Conservation (phyloP, 148 eudicot species). For the Linanthus parryae region DNA sequence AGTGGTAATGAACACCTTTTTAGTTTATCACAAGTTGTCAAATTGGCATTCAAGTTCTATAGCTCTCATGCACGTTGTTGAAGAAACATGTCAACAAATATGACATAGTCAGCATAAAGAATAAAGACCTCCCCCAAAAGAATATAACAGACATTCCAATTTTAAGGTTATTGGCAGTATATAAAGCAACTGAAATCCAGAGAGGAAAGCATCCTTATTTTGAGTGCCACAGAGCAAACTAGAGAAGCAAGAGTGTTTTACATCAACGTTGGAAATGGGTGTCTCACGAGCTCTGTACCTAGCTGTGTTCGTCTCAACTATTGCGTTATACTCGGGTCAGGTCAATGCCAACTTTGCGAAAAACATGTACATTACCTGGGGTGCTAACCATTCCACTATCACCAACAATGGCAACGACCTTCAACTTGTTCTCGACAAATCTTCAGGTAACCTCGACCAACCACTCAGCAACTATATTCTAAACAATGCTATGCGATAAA, state of each 20-base stretch:
- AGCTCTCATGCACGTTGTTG: too few relatives aligned
- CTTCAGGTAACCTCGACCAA: constrained; percentile 48
- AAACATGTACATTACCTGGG: constrained; percentile 30
- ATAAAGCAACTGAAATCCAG: constrained; percentile 12
- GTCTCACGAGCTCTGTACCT: constrained; percentile 10
- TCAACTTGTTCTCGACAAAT: constrained; percentile 20
- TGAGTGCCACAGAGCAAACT: not conserved
- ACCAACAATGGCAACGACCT: constrained; percentile 18
- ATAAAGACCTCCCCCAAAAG: too few relatives aligned
- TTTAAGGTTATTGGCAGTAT: constrained; percentile 18
- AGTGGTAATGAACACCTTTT: too few relatives aligned
- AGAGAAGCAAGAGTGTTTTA: not conserved
- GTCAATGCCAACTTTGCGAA: constrained; percentile 21
- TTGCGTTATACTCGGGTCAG: constrained; percentile 18
- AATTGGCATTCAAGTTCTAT: too few relatives aligned
- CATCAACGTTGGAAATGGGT: constrained; percentile 22
- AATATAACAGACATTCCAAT: too few relatives aligned
- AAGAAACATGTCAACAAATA: too few relatives aligned
- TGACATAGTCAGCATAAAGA: too few relatives aligned
- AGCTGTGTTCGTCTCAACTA: constrained; percentile 16
- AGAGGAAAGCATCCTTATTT: constrained; percentile 4
- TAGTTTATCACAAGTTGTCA: too few relatives aligned
- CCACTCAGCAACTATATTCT: too few relatives aligned
- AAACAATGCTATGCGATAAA: too few relatives aligned
- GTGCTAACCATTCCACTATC: constrained; percentile 17